Evolutionary conservation across 2,329 filamentous ascomycete species (phyloP), one percentile per base, ranked within the genome.

Genomic region (Pestalotiopsis sp.): DNA sequence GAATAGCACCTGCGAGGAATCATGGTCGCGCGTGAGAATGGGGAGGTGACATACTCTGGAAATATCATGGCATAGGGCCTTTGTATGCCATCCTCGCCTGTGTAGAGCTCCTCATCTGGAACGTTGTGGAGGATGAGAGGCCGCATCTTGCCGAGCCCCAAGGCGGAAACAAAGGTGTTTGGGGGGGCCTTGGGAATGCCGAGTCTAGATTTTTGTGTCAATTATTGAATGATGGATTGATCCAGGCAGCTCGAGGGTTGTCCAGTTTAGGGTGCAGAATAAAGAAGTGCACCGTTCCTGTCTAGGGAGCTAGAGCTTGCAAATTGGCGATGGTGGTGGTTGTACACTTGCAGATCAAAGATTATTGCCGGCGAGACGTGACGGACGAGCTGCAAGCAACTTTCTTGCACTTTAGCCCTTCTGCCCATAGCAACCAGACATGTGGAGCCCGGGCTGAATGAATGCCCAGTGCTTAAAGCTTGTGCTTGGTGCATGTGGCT

Each of bases 71-170:
- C 90, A 76, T 91, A 92, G 2, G 90, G 90, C 70, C 90, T 82
- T 77, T 88, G 87, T 71, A 91, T 77, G 70, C 90, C 90, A 79
- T 91, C 90, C 66, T 90, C 88, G 68, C 90, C 90, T 5, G 88
- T 81, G 76, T 91, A 91, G 64, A 89, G 86, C 76, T 91, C 90
- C 64, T 91, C 89, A 72, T 91, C 89, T 68, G 89, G 89, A 71
- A 91, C 90, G 76, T 91, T 91, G 76, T 92, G 90, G 41, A 92
- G 81, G 75, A 91, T 91, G 68, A 91, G 82, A 72, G 90, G 90
- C 68, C 88, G 86, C 88, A 91, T 91, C 72, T 71, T 76, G 66
- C 14, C 20, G 27, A 62, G 13, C n/a, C 7, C 31, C 25, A 20
- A 62, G 59, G 59, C 59, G 25, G 57, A 57, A 36, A 55, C 17